phyloP scores from a whole-genome alignment of 1,139 yeast genomes.

The Debaryomycetaceae sp. region DNA sequence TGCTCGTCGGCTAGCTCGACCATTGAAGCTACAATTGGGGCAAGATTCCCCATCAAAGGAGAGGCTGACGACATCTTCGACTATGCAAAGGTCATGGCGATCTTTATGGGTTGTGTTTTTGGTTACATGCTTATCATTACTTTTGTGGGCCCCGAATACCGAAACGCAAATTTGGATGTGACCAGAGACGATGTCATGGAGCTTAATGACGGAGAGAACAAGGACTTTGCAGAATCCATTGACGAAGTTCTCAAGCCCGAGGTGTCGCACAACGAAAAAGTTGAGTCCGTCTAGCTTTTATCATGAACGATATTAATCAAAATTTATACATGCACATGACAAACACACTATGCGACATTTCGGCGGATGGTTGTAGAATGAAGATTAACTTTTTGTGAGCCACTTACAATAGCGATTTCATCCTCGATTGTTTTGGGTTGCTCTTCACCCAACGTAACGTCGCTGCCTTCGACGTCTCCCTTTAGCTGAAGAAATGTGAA shows the following conservation, averaged over 20 bases:
- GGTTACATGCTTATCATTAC: constrained; percentile 55
- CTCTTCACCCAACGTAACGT: no score
- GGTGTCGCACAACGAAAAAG: constrained; percentile 1
- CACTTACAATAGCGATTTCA: no score
- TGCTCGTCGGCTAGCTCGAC: constrained; percentile 83
- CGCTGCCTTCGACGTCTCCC: no score
- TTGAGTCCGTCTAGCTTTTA: no score
- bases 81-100: constrained; percentile 64
- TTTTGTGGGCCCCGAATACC: constrained; percentile 72
- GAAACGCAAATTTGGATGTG: constrained; percentile 24
- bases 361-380: no score
- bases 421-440: no score
- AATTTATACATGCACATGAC: constrained; percentile 8
- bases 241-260: constrained; percentile 8
- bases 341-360: no score
- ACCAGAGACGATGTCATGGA: constrained; percentile 19
- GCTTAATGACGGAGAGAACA: constrained; percentile 12
- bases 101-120: constrained; percentile 76
- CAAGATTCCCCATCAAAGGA: constrained; percentile 44
- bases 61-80: constrained; percentile 16
- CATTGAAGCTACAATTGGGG: constrained; percentile 73
- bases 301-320: no score
- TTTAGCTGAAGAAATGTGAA: no score
- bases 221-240: constrained; percentile 12
- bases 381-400: no score